These are phyloP conservation scores for Apiospora arundinis DNA, from an alignment of 2,329 filamentous ascomycete species.

Conservation along the genomic window DNA sequence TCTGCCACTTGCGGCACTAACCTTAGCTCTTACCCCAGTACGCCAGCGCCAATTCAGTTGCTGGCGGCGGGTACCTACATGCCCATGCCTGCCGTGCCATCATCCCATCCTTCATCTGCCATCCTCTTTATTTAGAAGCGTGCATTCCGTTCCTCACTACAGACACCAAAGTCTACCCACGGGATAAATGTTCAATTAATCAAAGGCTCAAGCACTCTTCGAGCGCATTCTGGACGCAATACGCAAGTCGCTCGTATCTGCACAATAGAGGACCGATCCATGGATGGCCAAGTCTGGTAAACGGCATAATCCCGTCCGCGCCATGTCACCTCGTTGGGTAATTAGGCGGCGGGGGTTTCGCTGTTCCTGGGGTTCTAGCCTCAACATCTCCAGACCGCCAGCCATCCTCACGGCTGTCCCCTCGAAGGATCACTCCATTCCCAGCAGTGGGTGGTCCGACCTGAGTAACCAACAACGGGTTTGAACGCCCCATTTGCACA, in stretches of 20 bases:
- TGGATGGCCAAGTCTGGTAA: slow-evolving; percentile 16
- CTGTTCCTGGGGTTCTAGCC: not conserved
- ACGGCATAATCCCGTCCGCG: not conserved
- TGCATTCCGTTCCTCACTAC: not conserved
- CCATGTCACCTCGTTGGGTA: slow-evolving; percentile 16
- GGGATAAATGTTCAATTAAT: not conserved
- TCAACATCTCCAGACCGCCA: slow-evolving; percentile 1
- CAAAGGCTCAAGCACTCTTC: not conserved
- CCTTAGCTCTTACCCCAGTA: not conserved
- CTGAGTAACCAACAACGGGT: not conserved
- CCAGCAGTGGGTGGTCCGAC: not conserved
- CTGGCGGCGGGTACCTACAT: not conserved
- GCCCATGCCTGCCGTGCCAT: too few relatives aligned
- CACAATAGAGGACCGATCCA: not conserved
- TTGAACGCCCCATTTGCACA: not conserved
- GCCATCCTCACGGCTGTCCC: not conserved
- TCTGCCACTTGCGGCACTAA: not conserved
- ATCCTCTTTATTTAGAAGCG: not conserved
- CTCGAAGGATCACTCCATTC: not conserved
- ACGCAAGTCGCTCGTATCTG: not conserved
- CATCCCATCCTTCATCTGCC: not conserved
- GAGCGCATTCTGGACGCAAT: too few relatives aligned
- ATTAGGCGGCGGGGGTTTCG: not conserved
- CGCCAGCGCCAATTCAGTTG: not conserved
- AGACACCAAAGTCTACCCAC: not conserved